Percentiles rank a stretch among this genome's conserved stretches.
Evolutionary conservation across 176 grass and related monocot species (phyloP).

Genomic region (Oropetium thomaeum): DNA sequence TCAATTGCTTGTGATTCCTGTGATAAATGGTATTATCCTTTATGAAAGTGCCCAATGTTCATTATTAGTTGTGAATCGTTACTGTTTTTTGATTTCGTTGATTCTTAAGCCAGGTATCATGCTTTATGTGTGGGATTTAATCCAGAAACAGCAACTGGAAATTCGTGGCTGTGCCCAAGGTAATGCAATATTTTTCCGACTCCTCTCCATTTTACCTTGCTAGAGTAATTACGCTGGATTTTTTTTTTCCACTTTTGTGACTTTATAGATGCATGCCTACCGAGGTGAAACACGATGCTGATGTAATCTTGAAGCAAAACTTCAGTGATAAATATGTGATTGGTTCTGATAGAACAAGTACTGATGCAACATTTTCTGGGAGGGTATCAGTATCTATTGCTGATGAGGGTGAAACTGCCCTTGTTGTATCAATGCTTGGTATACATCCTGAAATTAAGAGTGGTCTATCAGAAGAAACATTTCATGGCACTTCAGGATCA

Average conservation of each 20-base stretch:
- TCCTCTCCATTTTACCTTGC: background rate
- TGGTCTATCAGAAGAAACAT: slow-evolving; percentile 39
- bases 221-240: background rate
- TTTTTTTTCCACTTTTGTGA: background rate
- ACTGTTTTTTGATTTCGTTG: slow-evolving; percentile 36
- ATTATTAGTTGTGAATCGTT: slow-evolving; percentile 16
- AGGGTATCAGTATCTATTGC: slow-evolving; percentile 91
- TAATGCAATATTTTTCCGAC: slow-evolving; percentile 38
- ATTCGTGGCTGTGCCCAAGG: slow-evolving; percentile 94
- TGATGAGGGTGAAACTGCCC: slow-evolving; percentile 94
- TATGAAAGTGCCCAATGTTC: slow-evolving; percentile 11
- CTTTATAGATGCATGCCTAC: slow-evolving; percentile 46
- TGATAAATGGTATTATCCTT: slow-evolving; percentile 75
- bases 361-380: slow-evolving; percentile 65
- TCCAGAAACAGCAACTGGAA: slow-evolving; percentile 45
- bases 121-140: slow-evolving; percentile 85
- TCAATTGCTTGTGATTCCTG: slow-evolving; percentile 98
- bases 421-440: slow-evolving; percentile 92
- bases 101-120: slow-evolving; percentile 82
- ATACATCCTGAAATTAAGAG: slow-evolving; percentile 33
- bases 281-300: slow-evolving; percentile 40
- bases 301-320: slow-evolving; percentile 48
- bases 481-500: slow-evolving; percentile 34
- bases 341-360: slow-evolving; percentile 44
- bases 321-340: slow-evolving; percentile 35